Percentiles rank a stretch among this genome's conserved stretches.
These are phyloP conservation scores for Fomes fomentarius DNA, from an alignment of 1,284 basidiomycete species.

Conservation along the genomic window DNA sequence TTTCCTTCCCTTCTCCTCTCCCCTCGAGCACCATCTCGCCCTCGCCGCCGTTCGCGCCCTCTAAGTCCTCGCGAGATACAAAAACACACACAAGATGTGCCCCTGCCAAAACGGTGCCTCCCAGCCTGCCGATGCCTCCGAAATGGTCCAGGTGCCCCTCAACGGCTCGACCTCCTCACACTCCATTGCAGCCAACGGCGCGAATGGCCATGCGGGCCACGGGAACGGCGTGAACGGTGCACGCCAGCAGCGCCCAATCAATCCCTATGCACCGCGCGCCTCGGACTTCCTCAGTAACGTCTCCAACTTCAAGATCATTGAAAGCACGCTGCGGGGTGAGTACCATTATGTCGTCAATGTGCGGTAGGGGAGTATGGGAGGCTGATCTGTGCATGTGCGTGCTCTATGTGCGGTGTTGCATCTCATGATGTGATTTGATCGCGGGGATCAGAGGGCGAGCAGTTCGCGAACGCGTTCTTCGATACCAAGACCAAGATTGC, in stretches of 20 bases:
- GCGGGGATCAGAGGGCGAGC: constrained; percentile 85
- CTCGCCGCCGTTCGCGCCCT: background rate
- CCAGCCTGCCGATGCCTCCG: constrained; percentile 46
- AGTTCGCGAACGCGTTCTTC: constrained; percentile 99
- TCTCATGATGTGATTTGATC: constrained; percentile 8
- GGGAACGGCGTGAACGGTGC: constrained; percentile 33
- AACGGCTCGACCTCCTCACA: constrained; percentile 41
- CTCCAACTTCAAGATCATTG: constrained; percentile 96
- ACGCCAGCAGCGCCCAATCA: constrained; percentile 51
- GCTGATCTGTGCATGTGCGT: constrained; percentile 1
- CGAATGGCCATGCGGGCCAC: constrained; percentile 29
- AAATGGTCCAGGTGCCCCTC: constrained; percentile 65
- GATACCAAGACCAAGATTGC: constrained; percentile 99
- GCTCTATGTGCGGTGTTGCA: constrained; percentile 3
- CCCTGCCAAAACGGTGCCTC: constrained; percentile 61
- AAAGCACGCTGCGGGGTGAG: constrained; percentile 90
- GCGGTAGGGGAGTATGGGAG: background rate
- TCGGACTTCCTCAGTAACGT: constrained; percentile 92
- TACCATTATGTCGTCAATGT: constrained; percentile 1
- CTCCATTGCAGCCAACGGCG: constrained; percentile 32
- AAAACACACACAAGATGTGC: constrained; percentile 57
- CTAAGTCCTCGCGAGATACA: background rate
- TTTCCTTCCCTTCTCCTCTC: constrained; percentile 4
- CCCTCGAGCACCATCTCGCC: background rate
- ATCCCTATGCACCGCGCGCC: constrained; percentile 88